Conservation (phyloP, 1,284 basidiomycete species). For the Irpex rosettiformis region DNA sequence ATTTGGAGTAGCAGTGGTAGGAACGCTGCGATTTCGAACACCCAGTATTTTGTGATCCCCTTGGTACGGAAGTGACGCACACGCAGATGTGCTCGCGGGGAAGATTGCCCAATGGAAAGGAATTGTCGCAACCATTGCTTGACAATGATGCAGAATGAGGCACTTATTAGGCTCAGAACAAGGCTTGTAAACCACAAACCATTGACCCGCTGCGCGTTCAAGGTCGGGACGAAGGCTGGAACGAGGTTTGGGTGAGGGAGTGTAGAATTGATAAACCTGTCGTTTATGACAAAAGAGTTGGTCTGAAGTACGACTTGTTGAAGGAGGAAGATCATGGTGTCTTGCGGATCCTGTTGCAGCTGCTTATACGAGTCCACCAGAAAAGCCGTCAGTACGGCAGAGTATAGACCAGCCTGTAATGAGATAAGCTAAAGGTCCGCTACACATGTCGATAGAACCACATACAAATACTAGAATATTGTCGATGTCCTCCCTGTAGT, state of each 20-base stretch:
- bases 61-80: constrained; percentile 12
- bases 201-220: constrained; percentile 8
- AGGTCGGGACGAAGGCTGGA: neutral
- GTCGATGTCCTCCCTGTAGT: constrained; percentile 12
- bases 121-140: constrained; percentile 20
- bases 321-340: neutral
- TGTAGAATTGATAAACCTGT: neutral
- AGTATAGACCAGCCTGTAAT: constrained; percentile 17
- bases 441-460: neutral
- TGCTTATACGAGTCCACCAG: constrained; percentile 12
- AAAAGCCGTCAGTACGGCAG: constrained; percentile 17
- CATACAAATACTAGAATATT: constrained; percentile 15
- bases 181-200: constrained; percentile 18
- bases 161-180: constrained; percentile 15
- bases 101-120: neutral
- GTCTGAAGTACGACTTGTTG: constrained; percentile 2
- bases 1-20: constrained; percentile 17
- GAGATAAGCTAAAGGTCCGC: neutral
- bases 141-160: constrained; percentile 18
- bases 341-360: constrained; percentile 2
- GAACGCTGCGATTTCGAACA: constrained; percentile 15
- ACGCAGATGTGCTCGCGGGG: constrained; percentile 7
- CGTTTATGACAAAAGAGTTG: neutral
- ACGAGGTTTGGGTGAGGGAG: neutral
- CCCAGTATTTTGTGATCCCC: constrained; percentile 11